These are phyloP conservation scores for Nepenthes alata DNA, from an alignment of 179 eudicot species.

Conservation along the genomic window DNA sequence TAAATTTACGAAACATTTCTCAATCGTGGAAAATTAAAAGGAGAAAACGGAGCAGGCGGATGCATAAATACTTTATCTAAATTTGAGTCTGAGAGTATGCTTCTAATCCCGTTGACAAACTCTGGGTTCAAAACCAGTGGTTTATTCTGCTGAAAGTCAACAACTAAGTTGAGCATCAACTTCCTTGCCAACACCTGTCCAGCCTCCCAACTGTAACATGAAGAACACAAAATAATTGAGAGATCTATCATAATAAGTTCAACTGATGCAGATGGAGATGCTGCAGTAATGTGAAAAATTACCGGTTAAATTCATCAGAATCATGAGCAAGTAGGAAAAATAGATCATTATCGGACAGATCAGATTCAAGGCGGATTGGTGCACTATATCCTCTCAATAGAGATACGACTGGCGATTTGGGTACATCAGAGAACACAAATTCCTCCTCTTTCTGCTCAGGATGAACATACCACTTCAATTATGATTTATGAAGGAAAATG, in stretches of 20 bases:
- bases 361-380: slow-evolving; percentile 79
- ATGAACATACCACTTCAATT: background rate
- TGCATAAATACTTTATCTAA: slow-evolving; percentile 59
- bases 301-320: slow-evolving; percentile 97
- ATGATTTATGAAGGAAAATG: too few species aligned
- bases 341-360: slow-evolving; percentile 67
- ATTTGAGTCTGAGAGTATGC: slow-evolving; percentile 56
- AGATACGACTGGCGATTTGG: slow-evolving; percentile 79
- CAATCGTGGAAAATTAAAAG: background rate
- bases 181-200: slow-evolving; percentile 83
- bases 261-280: background rate
- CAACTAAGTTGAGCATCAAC: slow-evolving; percentile 77
- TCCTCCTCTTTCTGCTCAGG: slow-evolving; percentile 77
- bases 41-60: background rate
- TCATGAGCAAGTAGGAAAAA: slow-evolving; percentile 93
- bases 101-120: slow-evolving; percentile 68
- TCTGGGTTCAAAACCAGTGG: slow-evolving; percentile 57
- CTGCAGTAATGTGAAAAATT: slow-evolving; percentile 3
- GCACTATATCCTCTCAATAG: slow-evolving; percentile 85
- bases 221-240: background rate
- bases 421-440: slow-evolving; percentile 67
- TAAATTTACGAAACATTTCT: background rate
- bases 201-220: slow-evolving; percentile 78
- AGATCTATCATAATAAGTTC: background rate
- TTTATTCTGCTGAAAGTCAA: slow-evolving; percentile 73